These are phyloP conservation scores for Helichrysum umbraculigerum DNA, from an alignment of 129 eudicot genomes.

Conservation along the genomic window DNA sequence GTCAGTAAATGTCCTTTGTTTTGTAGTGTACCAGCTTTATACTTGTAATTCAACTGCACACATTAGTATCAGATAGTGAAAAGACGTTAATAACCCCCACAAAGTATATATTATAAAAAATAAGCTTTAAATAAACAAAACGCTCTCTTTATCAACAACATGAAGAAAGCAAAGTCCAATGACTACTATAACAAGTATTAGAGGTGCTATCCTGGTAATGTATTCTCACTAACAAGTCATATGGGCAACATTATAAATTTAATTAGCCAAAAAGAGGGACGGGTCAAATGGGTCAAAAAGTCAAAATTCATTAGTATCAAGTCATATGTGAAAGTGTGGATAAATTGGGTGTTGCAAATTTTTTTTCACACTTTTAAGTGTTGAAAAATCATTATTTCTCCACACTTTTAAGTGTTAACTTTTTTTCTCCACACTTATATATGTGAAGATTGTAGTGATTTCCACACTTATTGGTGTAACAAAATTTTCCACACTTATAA, in stretches of 20 bases:
- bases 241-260: neutral
- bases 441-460: no score
- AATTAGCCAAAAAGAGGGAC: neutral
- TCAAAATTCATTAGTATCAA: no score
- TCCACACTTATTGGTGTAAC: no score
- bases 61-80: neutral
- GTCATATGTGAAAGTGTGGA: no score
- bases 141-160: neutral
- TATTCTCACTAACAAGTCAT: neutral
- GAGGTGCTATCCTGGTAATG: neutral
- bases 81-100: neutral
- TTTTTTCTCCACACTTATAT: no score
- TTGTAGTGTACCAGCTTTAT: no score
- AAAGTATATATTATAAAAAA: neutral
- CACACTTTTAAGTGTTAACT: no score
- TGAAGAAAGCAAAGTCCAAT: neutral
- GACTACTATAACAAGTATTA: neutral
- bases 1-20: no score
- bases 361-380: no score
- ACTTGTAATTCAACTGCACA: constrained; percentile 62
- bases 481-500: no score
- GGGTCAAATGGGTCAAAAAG: neutral
- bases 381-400: no score
- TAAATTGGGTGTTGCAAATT: no score
- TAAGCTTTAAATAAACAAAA: neutral